A percentile compares a stretch with the other conserved stretches of the same genome.
phyloP scores from a whole-genome alignment of 139 green algal species.

The Axilococcus clingmanii region DNA sequence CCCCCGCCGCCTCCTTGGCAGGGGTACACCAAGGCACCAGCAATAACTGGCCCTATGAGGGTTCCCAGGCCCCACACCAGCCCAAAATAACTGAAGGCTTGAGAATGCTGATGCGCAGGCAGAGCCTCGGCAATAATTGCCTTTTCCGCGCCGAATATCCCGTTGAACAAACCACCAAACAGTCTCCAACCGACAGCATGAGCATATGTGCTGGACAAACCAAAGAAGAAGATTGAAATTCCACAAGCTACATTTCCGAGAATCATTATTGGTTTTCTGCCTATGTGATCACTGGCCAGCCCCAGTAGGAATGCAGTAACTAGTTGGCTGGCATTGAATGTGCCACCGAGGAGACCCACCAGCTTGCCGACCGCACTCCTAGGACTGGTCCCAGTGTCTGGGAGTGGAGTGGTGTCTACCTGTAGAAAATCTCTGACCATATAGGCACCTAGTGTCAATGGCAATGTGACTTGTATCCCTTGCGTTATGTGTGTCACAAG shows the following conservation, averaged over 20 bases:
- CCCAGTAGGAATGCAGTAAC: slow-evolving; percentile 39
- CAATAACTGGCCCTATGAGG: slow-evolving; percentile 18
- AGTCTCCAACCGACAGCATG: slow-evolving; percentile 24
- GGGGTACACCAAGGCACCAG: slow-evolving; percentile 16
- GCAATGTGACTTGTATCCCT: slow-evolving; percentile 43
- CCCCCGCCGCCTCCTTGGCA: slow-evolving; percentile 1
- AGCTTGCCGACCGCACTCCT: slow-evolving; percentile 36
- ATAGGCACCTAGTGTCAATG: slow-evolving; percentile 49
- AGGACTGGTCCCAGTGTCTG: neutral
- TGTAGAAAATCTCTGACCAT: slow-evolving; percentile 50
- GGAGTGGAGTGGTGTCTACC: neutral
- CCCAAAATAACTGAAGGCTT: slow-evolving; percentile 12
- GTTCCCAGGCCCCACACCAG: slow-evolving; percentile 18
- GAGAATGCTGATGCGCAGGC: slow-evolving; percentile 1
- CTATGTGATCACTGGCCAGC: slow-evolving; percentile 35
- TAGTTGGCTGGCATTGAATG: slow-evolving; percentile 39
- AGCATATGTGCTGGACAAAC: slow-evolving; percentile 28
- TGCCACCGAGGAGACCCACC: slow-evolving; percentile 40
- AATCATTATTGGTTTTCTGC: slow-evolving; percentile 51
- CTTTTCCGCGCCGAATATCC: slow-evolving; percentile 45
- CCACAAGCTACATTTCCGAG: slow-evolving; percentile 38
- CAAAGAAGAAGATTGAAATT: slow-evolving; percentile 43
- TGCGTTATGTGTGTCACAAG: slow-evolving; percentile 27
- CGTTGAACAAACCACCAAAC: slow-evolving; percentile 52
- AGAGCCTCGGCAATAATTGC: slow-evolving; percentile 33